These are phyloP conservation scores for Penicillium arizonense DNA, from an alignment of 495 filamentous ascomycete species.

Conservation along the genomic window DNA sequence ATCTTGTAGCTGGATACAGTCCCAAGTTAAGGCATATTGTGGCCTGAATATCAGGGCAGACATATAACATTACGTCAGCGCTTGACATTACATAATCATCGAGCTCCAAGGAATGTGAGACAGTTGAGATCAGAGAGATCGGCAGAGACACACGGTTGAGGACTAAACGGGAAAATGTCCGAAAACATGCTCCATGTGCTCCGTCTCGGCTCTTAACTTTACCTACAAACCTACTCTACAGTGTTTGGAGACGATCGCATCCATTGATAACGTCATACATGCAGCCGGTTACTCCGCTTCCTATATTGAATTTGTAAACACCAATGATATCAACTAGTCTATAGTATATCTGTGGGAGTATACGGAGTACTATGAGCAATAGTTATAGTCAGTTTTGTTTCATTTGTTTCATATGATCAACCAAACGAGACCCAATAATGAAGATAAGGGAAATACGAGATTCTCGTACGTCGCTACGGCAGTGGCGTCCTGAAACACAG, in stretches of 20 bases:
- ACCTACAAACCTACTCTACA: too few species aligned
- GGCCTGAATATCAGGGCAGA: background rate
- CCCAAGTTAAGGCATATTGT: background rate
- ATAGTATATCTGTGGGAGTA: too few species aligned
- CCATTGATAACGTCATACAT: constrained; percentile 7
- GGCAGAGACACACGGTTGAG: background rate
- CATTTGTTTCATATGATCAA: too few species aligned
- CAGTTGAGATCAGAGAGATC: background rate
- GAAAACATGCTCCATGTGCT: background rate
- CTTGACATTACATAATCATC: background rate
- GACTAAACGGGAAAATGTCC: background rate
- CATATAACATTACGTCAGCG: too few species aligned
- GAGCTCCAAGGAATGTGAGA: background rate
- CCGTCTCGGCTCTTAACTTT: too few species aligned
- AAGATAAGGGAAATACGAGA: too few species aligned
- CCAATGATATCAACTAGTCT: background rate
- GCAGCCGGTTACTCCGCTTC: constrained; percentile 5
- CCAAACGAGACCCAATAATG: too few species aligned
- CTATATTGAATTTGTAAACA: background rate
- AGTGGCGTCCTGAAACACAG: too few species aligned
- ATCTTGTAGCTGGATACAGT: background rate
- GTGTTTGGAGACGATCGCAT: constrained; percentile 2
- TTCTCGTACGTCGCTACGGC: too few species aligned
- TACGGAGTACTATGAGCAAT: too few species aligned
- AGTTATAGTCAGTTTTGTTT: too few species aligned